These are phyloP conservation scores for Serendipita sp. DNA, from an alignment of 768 basidiomycete genomes.

Conservation along the genomic window DNA sequence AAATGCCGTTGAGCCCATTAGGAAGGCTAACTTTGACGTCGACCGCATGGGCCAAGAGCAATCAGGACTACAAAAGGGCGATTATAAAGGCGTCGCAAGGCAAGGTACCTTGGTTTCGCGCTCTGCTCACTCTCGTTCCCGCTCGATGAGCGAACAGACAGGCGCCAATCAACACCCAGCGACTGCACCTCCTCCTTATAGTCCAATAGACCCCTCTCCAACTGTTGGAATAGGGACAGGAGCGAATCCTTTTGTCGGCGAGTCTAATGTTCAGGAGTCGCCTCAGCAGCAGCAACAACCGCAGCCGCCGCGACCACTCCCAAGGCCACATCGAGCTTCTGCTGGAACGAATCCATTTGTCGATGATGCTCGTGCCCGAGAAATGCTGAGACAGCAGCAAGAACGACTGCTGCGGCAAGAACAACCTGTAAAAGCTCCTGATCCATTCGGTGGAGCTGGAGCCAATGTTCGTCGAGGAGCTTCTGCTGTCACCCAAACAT, in stretches of 20 bases:
- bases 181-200: neutral
- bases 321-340: too few relatives aligned
- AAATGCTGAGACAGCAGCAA: too few relatives aligned
- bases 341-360: too few relatives aligned
- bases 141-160: neutral
- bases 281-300: neutral
- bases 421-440: too few relatives aligned
- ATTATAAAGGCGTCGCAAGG: neutral
- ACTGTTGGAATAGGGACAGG: neutral
- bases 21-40: too few relatives aligned
- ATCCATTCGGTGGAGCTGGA: too few relatives aligned
- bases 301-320: neutral
- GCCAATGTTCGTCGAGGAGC: neutral
- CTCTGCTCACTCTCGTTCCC: neutral
- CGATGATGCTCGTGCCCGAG: too few relatives aligned
- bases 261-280: neutral
- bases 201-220: neutral
- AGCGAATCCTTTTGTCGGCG: neutral
- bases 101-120: neutral
- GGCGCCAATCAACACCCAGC: neutral
- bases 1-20: too few relatives aligned
- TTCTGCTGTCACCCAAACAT: neutral
- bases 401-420: too few relatives aligned
- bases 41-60: constrained; percentile 1
- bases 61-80: neutral